Conservation (phyloP, 768 basidiomycete genomes). For the Termitomyces sp. region DNA sequence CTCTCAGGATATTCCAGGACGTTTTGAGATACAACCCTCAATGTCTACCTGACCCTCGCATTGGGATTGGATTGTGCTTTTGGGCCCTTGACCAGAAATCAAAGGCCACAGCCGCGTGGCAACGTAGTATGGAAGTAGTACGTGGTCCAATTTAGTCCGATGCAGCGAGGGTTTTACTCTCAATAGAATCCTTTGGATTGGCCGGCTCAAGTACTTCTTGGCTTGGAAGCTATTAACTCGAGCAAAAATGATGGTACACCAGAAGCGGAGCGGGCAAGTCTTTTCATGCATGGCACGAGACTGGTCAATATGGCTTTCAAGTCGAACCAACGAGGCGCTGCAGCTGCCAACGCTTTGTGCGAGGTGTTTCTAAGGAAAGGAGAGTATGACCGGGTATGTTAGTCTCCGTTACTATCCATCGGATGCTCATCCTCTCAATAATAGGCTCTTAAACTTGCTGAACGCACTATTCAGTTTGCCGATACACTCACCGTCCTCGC, state of each 20-base stretch:
- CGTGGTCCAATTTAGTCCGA: conserved; percentile 22
- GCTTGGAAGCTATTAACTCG: conserved; percentile 80
- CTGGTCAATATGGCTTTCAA: conserved; percentile 78
- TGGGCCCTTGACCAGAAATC: conserved; percentile 85
- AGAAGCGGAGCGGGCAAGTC: conserved; percentile 57
- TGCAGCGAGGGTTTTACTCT: neutral
- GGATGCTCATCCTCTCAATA: neutral
- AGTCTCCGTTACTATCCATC: conserved; percentile 8
- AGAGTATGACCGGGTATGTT: conserved; percentile 48
- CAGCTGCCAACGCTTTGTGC: conserved; percentile 80
- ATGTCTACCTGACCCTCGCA: conserved; percentile 87
- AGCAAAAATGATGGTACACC: conserved; percentile 67
- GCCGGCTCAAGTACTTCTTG: conserved; percentile 78
- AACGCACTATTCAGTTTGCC: conserved; percentile 90
- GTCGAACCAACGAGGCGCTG: conserved; percentile 68
- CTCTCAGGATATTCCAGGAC: conserved; percentile 83
- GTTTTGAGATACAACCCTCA: conserved; percentile 73
- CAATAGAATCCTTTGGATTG: conserved; percentile 71
- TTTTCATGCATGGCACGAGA: conserved; percentile 63
- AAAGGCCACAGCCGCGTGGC: conserved; percentile 87
- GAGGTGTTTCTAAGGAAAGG: conserved; percentile 75
- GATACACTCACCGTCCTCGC: conserved; percentile 82
- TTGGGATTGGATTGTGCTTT: conserved; percentile 92
- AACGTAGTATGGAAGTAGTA: conserved; percentile 81
- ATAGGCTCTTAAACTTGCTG: conserved; percentile 88